Base-by-base conservation (phyloP, 202 grass and related monocot species). In the Alloteropsis angusta region DNA sequence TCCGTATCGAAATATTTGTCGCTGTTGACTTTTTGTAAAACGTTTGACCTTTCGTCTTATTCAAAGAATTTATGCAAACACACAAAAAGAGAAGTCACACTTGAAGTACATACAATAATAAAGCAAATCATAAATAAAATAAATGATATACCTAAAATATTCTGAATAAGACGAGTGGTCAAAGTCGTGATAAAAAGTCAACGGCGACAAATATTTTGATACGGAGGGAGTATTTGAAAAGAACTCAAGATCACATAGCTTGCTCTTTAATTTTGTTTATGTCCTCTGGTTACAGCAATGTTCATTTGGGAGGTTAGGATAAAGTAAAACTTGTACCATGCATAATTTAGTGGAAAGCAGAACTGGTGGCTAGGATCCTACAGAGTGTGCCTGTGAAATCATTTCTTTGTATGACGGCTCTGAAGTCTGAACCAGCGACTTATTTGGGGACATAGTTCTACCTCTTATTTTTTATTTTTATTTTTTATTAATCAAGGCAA, bases 301-400 rank as follows among this genome's bases (percentile, higher is more conserved):
- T 32, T 60, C 19, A 48, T 58, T 72, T 57, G 28, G 15, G 18
- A 82, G 76, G 34, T 83, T 73, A 44, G 34, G 35, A 49, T 73
- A 78, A 44, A 72, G 66, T 30, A 30, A 30, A 30, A 30, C 11
- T 28, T 9, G 0, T 48, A 41, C 21, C n/a, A 7, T 26, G 38
- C 9, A 62, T 4, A 55, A 56, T 32, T 34, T 1, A 42, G 6
- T 19, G 21, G 32, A 63, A 78, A 73, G 1, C 21, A 63, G n/a
- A 69, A 34, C 68, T 56, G 19, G 16, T 70, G 52, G 43, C 43
- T 30, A 30, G 7, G 26, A 74, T 60, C 60, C 18, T 75, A 48
- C 54, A 21, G 12, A 10, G 71, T 14, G 19, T 79, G 45, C 21
- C 0, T 54, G 4, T 41, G 3, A 8, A 50, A 61, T 41, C 9